Conservation (phyloP, 1,284 basidiomycete genomes). For the Hortiboletus rubellus region DNA sequence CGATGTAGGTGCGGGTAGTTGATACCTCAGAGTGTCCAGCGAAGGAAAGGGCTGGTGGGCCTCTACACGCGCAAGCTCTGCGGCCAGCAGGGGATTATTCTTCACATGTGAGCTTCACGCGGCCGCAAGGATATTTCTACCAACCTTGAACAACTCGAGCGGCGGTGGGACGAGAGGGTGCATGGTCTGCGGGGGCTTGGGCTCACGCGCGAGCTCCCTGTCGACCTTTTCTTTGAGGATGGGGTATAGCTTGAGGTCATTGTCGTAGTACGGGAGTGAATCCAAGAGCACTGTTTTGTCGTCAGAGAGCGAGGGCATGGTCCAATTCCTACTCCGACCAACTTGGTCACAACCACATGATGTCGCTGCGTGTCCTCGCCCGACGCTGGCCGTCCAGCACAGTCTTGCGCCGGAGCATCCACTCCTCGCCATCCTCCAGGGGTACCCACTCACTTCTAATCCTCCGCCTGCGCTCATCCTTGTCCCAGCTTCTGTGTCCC, state of each 20-base stretch:
- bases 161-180: conserved; percentile 74
- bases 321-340: conserved; percentile 32
- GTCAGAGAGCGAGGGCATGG: conserved; percentile 19
- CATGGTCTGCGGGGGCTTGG: conserved; percentile 53
- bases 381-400: not conserved
- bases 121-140: not conserved
- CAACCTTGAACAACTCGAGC: conserved; percentile 69
- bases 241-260: conserved; percentile 81
- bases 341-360: conserved; percentile 24
- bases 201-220: conserved; percentile 67
- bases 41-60: conserved; percentile 67
- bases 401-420: conserved; percentile 16
- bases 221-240: conserved; percentile 72
- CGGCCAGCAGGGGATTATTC: conserved; percentile 66
- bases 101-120: conserved; percentile 29
- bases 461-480: conserved; percentile 13
- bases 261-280: conserved; percentile 93
- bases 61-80: conserved; percentile 73
- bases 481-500: conserved; percentile 61
- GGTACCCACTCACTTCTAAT: conserved; percentile 39
- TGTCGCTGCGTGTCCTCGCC: conserved; percentile 50
- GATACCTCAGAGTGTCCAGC: conserved; percentile 81
- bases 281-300: conserved; percentile 55
- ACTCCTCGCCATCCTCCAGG: conserved; percentile 27
- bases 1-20: conserved; percentile 68